Conservation (phyloP, 441 rosid genomes). For the Syzygium syzygioides region DNA sequence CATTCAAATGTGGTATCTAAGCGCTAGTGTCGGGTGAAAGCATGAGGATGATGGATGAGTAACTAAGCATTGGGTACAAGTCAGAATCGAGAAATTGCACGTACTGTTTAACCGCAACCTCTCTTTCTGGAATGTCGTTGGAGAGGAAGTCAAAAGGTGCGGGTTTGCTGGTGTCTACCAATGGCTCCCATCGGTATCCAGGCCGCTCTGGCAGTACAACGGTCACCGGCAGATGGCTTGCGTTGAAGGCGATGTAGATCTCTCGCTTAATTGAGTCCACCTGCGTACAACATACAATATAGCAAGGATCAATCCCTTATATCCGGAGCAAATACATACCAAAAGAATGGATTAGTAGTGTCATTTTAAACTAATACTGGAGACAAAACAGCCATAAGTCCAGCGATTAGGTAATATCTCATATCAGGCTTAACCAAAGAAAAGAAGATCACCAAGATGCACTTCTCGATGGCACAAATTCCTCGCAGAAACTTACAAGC, state of each 20-base stretch:
- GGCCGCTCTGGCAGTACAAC: conserved; percentile 68
- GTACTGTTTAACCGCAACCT: conserved; percentile 55
- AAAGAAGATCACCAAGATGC: background rate
- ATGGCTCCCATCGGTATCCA: conserved; percentile 79
- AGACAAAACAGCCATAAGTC: background rate
- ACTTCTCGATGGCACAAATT: background rate
- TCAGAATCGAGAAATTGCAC: conserved; percentile 73
- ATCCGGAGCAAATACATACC: background rate
- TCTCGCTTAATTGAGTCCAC: conserved; percentile 67
- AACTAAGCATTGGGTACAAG: conserved; percentile 87
- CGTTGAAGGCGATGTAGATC: conserved; percentile 76
- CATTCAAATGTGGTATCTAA: background rate
- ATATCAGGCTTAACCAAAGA: background rate
- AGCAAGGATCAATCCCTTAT: background rate
- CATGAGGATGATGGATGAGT: conserved; percentile 72
- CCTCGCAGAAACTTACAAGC: background rate
- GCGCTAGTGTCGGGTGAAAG: conserved; percentile 33
- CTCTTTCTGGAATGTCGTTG: conserved; percentile 46
- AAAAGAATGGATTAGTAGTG: background rate
- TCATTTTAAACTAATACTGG: background rate
- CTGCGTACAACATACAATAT: conserved; percentile 23
- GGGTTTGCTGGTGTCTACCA: conserved; percentile 85
- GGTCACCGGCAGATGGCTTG: conserved; percentile 64
- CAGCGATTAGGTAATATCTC: background rate
- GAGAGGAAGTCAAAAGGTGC: conserved; percentile 77